Evolutionary conservation across 768 basidiomycete species (phyloP).

Genomic region (Xerocomus brunneocitrinus): DNA sequence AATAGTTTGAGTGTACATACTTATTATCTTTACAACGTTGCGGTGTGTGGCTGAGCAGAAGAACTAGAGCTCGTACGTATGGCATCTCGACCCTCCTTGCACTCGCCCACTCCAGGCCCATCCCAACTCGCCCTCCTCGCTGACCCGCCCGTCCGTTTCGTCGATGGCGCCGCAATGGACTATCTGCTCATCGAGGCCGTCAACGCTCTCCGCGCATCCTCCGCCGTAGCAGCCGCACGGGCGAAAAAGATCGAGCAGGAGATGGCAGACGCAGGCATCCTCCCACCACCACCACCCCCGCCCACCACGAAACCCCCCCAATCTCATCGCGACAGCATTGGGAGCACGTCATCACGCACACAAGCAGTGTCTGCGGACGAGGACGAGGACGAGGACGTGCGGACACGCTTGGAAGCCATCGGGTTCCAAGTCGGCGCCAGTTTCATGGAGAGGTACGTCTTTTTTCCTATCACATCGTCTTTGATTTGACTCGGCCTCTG

Average conservation of each 20-base stretch:
- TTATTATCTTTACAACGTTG: too few relatives aligned
- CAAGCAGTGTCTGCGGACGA: constrained; percentile 29
- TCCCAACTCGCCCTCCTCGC: constrained; percentile 41
- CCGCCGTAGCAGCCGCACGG: constrained; percentile 65
- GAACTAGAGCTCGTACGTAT: too few relatives aligned
- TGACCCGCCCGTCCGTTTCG: constrained; percentile 55
- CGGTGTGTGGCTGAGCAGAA: too few relatives aligned
- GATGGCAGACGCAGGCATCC: constrained; percentile 74
- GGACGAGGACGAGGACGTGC: constrained; percentile 63
- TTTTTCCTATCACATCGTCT: not conserved
- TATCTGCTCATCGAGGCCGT: constrained; percentile 85
- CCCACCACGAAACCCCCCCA: constrained; percentile 35
- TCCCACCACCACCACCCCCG: constrained; percentile 48
- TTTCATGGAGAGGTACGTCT: constrained; percentile 69
- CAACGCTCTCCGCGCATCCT: constrained; percentile 66
- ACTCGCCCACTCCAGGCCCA: too few relatives aligned
- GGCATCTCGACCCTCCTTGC: too few relatives aligned
- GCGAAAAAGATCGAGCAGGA: constrained; percentile 68
- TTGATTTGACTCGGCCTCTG: not conserved
- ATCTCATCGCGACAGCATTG: constrained; percentile 33
- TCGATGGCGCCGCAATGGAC: constrained; percentile 72
- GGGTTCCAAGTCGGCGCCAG: constrained; percentile 85
- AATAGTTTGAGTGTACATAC: too few relatives aligned
- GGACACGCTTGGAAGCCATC: constrained; percentile 71
- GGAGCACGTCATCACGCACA: constrained; percentile 23